Evolutionary conservation across 2,329 filamentous ascomycete species (phyloP).

Genomic region (Trichoderma lentiforme): DNA sequence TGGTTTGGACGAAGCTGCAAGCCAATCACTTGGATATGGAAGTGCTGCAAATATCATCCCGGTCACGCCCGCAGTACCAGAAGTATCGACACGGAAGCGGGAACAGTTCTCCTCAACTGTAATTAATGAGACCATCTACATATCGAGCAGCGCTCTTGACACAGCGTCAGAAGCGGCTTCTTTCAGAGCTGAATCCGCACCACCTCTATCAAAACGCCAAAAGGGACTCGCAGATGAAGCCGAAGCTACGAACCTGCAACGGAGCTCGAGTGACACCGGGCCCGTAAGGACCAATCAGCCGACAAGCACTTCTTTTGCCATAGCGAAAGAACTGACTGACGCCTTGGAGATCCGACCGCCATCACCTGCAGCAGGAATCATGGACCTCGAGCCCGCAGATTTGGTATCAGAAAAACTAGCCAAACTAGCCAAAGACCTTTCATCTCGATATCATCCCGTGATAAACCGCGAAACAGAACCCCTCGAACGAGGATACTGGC

Average conservation of each 20-base stretch:
- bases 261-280: conserved; percentile 32
- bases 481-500: conserved; percentile 78
- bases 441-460: conserved; percentile 51
- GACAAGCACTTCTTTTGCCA: conserved; percentile 12
- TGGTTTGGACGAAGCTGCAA: conserved; percentile 11
- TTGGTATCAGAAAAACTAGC: conserved; percentile 59
- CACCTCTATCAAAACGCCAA: conserved; percentile 29
- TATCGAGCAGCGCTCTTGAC: conserved; percentile 31
- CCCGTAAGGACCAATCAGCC: conserved; percentile 12
- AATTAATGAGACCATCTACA: conserved; percentile 31
- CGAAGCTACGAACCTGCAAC: conserved; percentile 21
- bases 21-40: conserved; percentile 9
- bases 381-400: conserved; percentile 43
- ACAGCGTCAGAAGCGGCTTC: conserved; percentile 19
- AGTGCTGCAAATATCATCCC: conserved; percentile 24
- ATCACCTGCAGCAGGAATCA: conserved; percentile 48
- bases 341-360: conserved; percentile 52
- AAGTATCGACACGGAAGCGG: conserved; percentile 1
- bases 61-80: conserved; percentile 24
- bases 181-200: conserved; percentile 31
- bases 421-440: conserved; percentile 46
- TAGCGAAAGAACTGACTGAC: conserved; percentile 25
- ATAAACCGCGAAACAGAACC: conserved; percentile 35
- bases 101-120: background rate
- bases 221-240: conserved; percentile 20